A percentile compares a stretch with the other conserved stretches of the same genome.
phyloP scores from a whole-genome alignment of 2,329 filamentous ascomycete species.

The Cryphonectria radicalis region DNA sequence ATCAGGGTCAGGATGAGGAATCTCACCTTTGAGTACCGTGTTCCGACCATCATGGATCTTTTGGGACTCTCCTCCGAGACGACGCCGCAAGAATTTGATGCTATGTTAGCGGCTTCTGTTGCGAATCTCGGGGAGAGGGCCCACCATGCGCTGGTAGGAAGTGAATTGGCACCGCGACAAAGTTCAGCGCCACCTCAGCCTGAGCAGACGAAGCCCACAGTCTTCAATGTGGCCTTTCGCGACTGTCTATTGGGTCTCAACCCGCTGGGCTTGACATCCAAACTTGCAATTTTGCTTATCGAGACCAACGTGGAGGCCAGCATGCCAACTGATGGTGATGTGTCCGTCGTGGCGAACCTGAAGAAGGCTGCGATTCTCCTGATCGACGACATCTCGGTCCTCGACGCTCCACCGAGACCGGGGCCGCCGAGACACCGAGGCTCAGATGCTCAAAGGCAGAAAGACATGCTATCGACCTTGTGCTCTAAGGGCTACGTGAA shows the following conservation, averaged over 20 bases:
- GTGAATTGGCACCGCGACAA: conserved; percentile 24
- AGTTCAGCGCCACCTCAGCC: conserved; percentile 35
- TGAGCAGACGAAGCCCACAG: conserved; percentile 58
- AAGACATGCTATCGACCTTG: conserved; percentile 59
- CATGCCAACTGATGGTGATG: conserved; percentile 67
- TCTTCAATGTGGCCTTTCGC: conserved; percentile 74
- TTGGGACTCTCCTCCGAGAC: conserved; percentile 71
- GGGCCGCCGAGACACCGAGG: conserved; percentile 44
- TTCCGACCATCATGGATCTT: conserved; percentile 80
- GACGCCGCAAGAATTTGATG: conserved; percentile 73
- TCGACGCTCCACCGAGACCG: conserved; percentile 43
- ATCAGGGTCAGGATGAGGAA: conserved; percentile 88
- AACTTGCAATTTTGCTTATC: conserved; percentile 77
- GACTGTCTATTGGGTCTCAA: conserved; percentile 87
- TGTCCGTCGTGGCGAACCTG: conserved; percentile 68
- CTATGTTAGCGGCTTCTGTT: conserved; percentile 77
- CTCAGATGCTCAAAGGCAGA: conserved; percentile 43
- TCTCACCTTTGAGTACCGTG: conserved; percentile 83
- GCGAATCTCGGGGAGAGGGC: conserved; percentile 73
- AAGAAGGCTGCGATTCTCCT: conserved; percentile 83
- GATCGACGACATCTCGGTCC: conserved; percentile 70
- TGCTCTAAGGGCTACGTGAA: conserved; percentile 78
- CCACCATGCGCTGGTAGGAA: conserved; percentile 52
- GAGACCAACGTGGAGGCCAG: conserved; percentile 74
- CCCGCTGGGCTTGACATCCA: conserved; percentile 74